phyloP scores from a whole-genome alignment of 1,284 basidiomycete species.

The Marasmius oreades region DNA sequence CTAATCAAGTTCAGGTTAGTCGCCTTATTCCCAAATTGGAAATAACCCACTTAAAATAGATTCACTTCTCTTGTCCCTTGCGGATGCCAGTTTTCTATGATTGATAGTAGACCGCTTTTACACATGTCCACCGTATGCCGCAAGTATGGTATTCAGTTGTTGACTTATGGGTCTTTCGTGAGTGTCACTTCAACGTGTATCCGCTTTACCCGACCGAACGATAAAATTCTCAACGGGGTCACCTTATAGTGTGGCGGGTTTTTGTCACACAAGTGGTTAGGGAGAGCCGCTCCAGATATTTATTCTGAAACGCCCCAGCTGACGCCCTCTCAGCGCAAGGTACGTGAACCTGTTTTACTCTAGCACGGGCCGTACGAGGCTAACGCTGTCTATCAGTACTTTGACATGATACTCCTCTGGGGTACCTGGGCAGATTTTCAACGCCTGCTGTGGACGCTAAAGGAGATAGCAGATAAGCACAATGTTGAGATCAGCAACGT shows the following conservation, averaged over 20 bases:
- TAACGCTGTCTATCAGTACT: slow-evolving; percentile 37
- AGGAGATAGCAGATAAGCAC: slow-evolving; percentile 47
- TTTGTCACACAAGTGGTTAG: slow-evolving; percentile 55
- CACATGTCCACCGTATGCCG: slow-evolving; percentile 56
- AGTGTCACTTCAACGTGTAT: slow-evolving; percentile 24
- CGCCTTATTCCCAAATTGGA: neutral
- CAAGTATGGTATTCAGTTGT: slow-evolving; percentile 50
- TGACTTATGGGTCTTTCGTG: slow-evolving; percentile 61
- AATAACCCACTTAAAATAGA: neutral
- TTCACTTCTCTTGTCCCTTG: neutral
- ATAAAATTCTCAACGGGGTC: too few species aligned
- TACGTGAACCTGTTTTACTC: slow-evolving; percentile 16
- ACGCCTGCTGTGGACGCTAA: slow-evolving; percentile 40
- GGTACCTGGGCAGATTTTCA: slow-evolving; percentile 57
- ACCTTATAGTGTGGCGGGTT: slow-evolving; percentile 55
- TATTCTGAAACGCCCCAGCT: slow-evolving; percentile 38
- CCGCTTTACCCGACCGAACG: slow-evolving; percentile 11
- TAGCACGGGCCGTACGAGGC: neutral
- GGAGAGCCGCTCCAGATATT: slow-evolving; percentile 47
- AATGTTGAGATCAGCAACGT: slow-evolving; percentile 54
- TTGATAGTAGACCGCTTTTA: slow-evolving; percentile 55
- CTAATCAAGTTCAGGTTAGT: slow-evolving; percentile 63
- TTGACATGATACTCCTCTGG: slow-evolving; percentile 57
- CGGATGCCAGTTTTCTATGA: slow-evolving; percentile 48
- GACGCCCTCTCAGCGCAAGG: slow-evolving; percentile 64